phyloP scores from a whole-genome alignment of 2,329 filamentous ascomycete genomes.

The Alternaria triticimaculans region DNA sequence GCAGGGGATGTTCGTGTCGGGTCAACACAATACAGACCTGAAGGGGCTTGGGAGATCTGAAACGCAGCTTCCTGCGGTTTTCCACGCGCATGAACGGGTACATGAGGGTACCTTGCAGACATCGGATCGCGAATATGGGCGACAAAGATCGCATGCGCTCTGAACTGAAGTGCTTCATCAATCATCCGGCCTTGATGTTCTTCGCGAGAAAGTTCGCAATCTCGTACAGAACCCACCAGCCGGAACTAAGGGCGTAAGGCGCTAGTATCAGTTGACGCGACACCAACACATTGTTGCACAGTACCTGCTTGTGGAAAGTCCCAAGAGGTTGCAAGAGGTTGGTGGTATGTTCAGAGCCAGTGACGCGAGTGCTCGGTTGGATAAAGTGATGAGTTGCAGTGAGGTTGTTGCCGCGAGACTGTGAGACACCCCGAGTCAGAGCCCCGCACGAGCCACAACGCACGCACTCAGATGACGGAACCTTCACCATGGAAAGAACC shows the following conservation, averaged over 20 bases:
- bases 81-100: constrained; percentile 2
- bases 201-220: not conserved
- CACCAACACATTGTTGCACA: not conserved
- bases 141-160: not conserved
- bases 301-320: not conserved
- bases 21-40: not conserved
- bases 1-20: not conserved
- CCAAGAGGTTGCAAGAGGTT: not conserved
- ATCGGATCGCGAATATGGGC: not conserved
- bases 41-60: not conserved
- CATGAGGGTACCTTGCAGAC: not conserved
- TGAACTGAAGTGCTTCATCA: not conserved
- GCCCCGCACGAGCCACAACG: not conserved
- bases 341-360: not conserved
- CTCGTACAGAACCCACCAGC: not conserved
- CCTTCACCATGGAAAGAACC: not conserved
- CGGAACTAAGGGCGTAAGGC: not conserved
- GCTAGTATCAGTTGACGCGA: not conserved
- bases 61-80: constrained; percentile 2
- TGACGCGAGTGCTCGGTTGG: not conserved
- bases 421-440: constrained; percentile 15
- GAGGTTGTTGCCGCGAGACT: not conserved
- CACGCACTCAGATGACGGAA: not conserved
- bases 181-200: not conserved
- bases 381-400: constrained; percentile 4